These are phyloP conservation scores for Leccinum sublutescens DNA, from an alignment of 768 basidiomycete species.

Conservation along the genomic window DNA sequence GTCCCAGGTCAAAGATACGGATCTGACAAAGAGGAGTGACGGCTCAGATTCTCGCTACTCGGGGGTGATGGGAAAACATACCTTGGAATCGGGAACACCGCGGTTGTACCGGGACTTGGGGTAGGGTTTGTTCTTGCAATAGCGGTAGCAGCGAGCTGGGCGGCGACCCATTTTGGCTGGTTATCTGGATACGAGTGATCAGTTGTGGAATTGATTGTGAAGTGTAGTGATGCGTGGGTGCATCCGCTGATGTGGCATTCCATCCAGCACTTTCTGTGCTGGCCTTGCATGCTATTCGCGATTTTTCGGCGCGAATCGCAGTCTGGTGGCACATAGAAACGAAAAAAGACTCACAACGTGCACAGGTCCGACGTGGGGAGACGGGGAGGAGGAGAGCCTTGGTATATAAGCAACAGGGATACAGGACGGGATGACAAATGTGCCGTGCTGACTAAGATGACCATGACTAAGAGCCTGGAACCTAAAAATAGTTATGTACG, in stretches of 20 bases:
- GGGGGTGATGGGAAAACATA: slow-evolving; percentile 15
- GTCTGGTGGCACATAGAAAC: not conserved
- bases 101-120: slow-evolving; percentile 96
- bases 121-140: slow-evolving; percentile 99
- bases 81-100: slow-evolving; percentile 97
- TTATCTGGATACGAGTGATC: slow-evolving; percentile 12
- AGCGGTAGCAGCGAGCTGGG: slow-evolving; percentile 97
- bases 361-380: not conserved
- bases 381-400: not conserved
- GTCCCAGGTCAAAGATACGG: slow-evolving; percentile 93
- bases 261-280: not conserved
- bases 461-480: not conserved
- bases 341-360: not conserved
- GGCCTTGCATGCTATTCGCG: not conserved
- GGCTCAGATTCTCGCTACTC: not conserved
- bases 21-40: slow-evolving; percentile 52
- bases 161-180: slow-evolving; percentile 80
- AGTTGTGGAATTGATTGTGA: slow-evolving; percentile 5
- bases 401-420: not conserved
- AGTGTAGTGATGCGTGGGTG: not conserved
- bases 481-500: too few relatives aligned
- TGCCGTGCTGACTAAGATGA: not conserved
- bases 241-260: not conserved
- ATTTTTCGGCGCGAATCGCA: not conserved
- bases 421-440: not conserved